Evolutionary conservation across 1,284 basidiomycete species (phyloP).

Genomic region (Leucoagaricus sp.): DNA sequence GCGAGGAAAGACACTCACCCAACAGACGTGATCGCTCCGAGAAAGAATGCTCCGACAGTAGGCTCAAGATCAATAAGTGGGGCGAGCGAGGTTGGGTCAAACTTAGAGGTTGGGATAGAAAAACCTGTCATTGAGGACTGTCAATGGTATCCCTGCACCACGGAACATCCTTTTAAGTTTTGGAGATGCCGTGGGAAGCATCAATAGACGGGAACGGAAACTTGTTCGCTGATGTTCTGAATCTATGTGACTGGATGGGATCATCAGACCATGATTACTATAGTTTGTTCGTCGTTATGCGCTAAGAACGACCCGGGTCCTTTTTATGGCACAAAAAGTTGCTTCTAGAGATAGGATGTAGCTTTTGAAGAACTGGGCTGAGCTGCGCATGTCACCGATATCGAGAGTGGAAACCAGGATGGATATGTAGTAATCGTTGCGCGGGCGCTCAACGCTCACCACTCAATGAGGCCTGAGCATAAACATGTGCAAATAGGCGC

Average conservation of each 20-base stretch:
- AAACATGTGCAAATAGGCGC: background rate
- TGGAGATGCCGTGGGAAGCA: background rate
- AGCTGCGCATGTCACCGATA: too few species aligned
- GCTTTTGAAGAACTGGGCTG: too few species aligned
- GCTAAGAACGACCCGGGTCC: background rate
- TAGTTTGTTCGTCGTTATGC: background rate
- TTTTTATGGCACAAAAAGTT: background rate
- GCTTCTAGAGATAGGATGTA: background rate
- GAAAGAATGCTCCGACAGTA: constrained; percentile 6
- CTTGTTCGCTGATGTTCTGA: background rate
- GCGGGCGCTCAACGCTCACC: too few species aligned
- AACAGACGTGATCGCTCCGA: constrained; percentile 10
- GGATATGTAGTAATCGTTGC: too few species aligned
- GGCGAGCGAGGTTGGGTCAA: background rate
- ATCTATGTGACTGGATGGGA: background rate
- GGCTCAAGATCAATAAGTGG: constrained; percentile 3
- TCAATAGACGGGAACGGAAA: constrained; percentile 3
- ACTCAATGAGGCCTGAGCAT: too few species aligned
- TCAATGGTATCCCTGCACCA: background rate
- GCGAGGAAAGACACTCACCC: background rate
- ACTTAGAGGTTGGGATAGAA: background rate
- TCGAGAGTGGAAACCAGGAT: too few species aligned
- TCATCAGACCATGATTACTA: background rate
- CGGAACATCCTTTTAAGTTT: background rate
- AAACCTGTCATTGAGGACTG: background rate